These are phyloP conservation scores for Rhodotorula sp. DNA, from an alignment of 1,284 basidiomycete species.

Conservation along the genomic window DNA sequence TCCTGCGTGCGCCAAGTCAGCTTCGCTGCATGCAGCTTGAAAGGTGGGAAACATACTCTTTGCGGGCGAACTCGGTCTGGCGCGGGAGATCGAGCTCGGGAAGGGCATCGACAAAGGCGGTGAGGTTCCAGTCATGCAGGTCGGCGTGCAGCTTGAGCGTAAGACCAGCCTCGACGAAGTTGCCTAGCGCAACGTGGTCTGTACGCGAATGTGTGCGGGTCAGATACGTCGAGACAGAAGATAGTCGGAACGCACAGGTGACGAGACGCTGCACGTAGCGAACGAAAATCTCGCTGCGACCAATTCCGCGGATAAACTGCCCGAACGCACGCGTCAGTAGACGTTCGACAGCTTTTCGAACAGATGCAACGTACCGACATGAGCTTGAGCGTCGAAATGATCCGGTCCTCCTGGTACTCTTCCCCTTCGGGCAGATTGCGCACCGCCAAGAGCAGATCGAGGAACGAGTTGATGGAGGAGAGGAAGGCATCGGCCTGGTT, in stretches of 20 bases:
- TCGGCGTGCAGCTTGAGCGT: slow-evolving; percentile 92
- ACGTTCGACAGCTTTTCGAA: neutral
- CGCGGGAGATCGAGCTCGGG: slow-evolving; percentile 72
- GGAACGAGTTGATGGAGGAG: slow-evolving; percentile 86
- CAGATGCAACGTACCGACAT: slow-evolving; percentile 61
- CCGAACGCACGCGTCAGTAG: neutral
- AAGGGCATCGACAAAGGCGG: slow-evolving; percentile 66
- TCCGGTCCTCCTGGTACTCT: slow-evolving; percentile 88
- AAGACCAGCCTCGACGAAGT: slow-evolving; percentile 87
- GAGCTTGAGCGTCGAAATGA: slow-evolving; percentile 84
- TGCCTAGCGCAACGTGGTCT: slow-evolving; percentile 56
- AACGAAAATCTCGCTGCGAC: slow-evolving; percentile 39
- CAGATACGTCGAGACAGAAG: slow-evolving; percentile 66
- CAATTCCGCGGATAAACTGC: slow-evolving; percentile 60
- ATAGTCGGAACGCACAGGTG: slow-evolving; percentile 51
- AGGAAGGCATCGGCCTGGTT: slow-evolving; percentile 79
- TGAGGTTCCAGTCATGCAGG: slow-evolving; percentile 76
- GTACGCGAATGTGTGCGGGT: neutral
- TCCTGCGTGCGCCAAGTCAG: neutral
- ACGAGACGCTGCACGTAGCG: slow-evolving; percentile 91
- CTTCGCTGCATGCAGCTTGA: neutral
- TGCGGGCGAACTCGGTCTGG: slow-evolving; percentile 90
- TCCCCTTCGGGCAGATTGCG: slow-evolving; percentile 92
- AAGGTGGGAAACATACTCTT: slow-evolving; percentile 60
- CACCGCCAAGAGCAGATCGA: slow-evolving; percentile 87